Conservation (phyloP, 345 rosid species). For the Eucalyptus tenuipes region DNA sequence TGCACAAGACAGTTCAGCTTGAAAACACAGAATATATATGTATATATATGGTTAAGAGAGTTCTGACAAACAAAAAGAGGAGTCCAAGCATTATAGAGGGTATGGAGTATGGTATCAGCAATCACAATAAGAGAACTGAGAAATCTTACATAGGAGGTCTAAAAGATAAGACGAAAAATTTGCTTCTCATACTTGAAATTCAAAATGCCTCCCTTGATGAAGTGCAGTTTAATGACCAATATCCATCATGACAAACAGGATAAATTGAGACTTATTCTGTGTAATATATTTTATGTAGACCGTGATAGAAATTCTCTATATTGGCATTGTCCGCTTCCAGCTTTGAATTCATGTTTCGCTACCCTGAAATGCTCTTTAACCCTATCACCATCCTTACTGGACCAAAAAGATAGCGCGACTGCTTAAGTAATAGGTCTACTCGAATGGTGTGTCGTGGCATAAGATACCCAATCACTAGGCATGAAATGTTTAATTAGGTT, state of each 20-base stretch:
- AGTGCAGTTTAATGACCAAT: background rate
- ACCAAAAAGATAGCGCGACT: background rate
- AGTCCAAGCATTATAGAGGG: background rate
- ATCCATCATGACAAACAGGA: background rate
- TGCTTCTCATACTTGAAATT: background rate
- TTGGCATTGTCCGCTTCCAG: background rate
- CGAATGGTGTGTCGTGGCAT: background rate
- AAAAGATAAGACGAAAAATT: background rate
- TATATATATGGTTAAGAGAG: background rate
- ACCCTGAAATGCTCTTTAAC: background rate
- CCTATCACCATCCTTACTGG: background rate
- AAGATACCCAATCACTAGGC: background rate
- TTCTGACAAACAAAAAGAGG: background rate
- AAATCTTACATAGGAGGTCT: background rate
- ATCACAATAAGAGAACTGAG: background rate
- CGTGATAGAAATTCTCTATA: background rate
- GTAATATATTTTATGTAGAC: background rate
- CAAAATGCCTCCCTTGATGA: background rate
- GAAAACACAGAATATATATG: background rate
- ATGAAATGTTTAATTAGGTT: background rate
- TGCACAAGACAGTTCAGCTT: constrained; percentile 1
- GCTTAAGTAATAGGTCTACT: background rate
- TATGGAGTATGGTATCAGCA: background rate
- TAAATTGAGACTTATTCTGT: background rate
- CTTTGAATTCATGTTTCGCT: background rate